Conservation (phyloP, 306 rosid genomes). For the Cucumis cinereus region DNA sequence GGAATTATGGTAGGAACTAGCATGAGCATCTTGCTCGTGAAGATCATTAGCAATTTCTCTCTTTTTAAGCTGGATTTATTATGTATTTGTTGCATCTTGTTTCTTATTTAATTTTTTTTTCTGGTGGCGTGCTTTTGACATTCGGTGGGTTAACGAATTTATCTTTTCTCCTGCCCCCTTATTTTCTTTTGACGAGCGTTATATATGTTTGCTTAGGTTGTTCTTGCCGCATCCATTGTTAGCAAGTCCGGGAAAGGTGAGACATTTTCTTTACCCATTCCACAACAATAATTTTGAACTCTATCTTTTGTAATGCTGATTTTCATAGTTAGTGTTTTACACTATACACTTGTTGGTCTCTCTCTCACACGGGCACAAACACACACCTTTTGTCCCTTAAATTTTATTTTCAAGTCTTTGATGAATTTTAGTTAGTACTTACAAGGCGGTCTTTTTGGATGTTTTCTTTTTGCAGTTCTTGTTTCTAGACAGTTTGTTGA, state of each 20-base stretch:
- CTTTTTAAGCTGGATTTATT: not conserved
- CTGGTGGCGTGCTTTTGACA: not conserved
- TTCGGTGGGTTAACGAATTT: not conserved
- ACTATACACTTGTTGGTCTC: not conserved
- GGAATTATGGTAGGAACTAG: not conserved
- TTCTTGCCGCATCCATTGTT: slow-evolving; percentile 78
- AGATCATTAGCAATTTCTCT: not conserved
- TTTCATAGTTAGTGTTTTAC: not conserved
- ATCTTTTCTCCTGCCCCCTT: not conserved
- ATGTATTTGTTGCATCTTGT: not conserved
- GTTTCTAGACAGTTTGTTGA: slow-evolving; percentile 90
- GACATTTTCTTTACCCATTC: slow-evolving; percentile 10
- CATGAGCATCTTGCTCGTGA: not conserved
- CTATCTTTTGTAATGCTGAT: not conserved
- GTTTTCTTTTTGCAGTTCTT: slow-evolving; percentile 47
- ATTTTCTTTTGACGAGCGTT: slow-evolving; percentile 1
- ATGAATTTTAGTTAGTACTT: not conserved
- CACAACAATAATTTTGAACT: not conserved
- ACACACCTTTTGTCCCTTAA: not conserved
- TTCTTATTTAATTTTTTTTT: not conserved
- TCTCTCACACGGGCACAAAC: not conserved
- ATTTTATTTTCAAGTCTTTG: not conserved
- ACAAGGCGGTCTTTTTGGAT: not conserved
- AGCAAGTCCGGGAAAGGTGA: slow-evolving; percentile 94
- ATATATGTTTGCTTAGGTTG: slow-evolving; percentile 47